phyloP scores from a whole-genome alignment of 2,329 filamentous ascomycete species.

The Colletotrichum filicis region DNA sequence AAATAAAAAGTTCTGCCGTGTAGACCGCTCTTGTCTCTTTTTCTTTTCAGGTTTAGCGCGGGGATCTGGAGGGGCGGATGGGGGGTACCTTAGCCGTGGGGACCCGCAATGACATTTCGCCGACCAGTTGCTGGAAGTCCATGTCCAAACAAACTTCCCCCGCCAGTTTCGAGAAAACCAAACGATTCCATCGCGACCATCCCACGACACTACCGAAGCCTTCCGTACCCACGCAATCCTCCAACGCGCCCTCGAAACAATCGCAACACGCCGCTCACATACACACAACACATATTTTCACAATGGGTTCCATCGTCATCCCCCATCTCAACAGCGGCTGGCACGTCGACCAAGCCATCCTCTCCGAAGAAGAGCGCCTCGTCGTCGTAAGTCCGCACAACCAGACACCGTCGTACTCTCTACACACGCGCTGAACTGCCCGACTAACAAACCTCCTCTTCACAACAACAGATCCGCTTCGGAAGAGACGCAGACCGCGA shows the following conservation, averaged over 20 bases:
- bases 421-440: too few relatives aligned
- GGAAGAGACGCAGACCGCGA: slow-evolving; percentile 87
- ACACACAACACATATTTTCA: not conserved
- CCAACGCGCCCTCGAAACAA: not conserved
- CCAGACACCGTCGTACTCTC: too few relatives aligned
- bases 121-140: not conserved
- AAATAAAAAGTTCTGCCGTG: slow-evolving; percentile 38
- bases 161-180: slow-evolving; percentile 8
- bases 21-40: slow-evolving; percentile 25
- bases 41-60: slow-evolving; percentile 23
- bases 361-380: slow-evolving; percentile 86
- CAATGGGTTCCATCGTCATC: slow-evolving; percentile 86
- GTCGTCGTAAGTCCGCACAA: slow-evolving; percentile 73
- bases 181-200: slow-evolving; percentile 1
- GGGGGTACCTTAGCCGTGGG: slow-evolving; percentile 7
- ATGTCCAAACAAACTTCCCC: not conserved
- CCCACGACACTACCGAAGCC: not conserved
- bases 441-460: not conserved
- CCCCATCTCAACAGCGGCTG: slow-evolving; percentile 92
- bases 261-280: not conserved
- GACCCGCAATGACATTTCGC: slow-evolving; percentile 33
- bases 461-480: slow-evolving; percentile 76
- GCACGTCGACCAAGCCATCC: slow-evolving; percentile 72
- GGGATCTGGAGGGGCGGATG: slow-evolving; percentile 16
- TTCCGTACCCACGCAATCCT: not conserved